Percentiles rank a stretch among this genome's conserved stretches.
These are phyloP conservation scores for Verticillium nubilum DNA, from an alignment of 2,329 filamentous ascomycete species.

Conservation along the genomic window DNA sequence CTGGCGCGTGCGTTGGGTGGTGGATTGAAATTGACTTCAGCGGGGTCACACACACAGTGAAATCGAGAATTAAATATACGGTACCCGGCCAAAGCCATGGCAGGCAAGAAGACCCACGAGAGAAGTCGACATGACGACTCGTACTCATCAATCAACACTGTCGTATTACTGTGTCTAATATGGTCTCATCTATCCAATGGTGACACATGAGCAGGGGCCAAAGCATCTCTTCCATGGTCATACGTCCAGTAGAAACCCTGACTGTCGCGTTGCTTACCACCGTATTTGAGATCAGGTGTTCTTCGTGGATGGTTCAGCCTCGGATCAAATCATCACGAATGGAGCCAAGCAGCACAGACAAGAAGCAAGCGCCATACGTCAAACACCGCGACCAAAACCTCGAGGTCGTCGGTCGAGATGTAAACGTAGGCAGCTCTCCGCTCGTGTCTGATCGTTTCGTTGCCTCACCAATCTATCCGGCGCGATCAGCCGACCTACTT, in stretches of 20 bases:
- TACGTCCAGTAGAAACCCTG: not conserved
- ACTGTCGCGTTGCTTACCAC: not conserved
- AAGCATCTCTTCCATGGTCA: not conserved
- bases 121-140: not conserved
- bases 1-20: not conserved
- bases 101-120: not conserved
- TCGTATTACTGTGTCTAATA: not conserved
- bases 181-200: not conserved
- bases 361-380: not conserved
- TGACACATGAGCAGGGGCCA: not conserved
- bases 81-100: not conserved
- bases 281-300: too few species aligned
- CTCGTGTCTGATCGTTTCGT: not conserved
- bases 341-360: too few species aligned
- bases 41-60: not conserved
- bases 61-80: not conserved
- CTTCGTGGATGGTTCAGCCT: too few species aligned
- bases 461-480: not conserved
- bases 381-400: not conserved
- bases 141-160: not conserved
- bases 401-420: not conserved
- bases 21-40: not conserved
- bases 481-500: not conserved
- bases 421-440: not conserved
- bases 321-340: not conserved